Conservation (phyloP, 805 yeast genomes). For the Ogataea angusta region DNA sequence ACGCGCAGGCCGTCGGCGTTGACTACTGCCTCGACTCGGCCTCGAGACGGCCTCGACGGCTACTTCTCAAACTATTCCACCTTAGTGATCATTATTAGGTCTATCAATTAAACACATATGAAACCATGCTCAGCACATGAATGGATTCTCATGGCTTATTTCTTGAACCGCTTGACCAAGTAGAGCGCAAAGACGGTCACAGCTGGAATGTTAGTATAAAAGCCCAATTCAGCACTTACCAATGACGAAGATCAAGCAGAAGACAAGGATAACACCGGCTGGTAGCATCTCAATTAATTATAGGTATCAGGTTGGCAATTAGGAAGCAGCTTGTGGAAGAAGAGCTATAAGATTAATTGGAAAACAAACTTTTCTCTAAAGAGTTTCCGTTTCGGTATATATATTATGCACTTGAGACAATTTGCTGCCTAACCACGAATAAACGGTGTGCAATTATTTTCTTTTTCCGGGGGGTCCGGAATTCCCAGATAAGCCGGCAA, state of each 20-base stretch:
- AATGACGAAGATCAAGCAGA: constrained; percentile 49
- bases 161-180: constrained; percentile 34
- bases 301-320: constrained; percentile 11
- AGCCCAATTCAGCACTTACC: constrained; percentile 22
- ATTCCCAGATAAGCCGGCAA: constrained; percentile 2
- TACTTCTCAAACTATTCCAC: not conserved
- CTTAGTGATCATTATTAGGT: constrained; percentile 9
- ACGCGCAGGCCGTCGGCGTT: too few species aligned
- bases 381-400: constrained; percentile 13
- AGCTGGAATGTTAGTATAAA: constrained; percentile 19
- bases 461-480: constrained; percentile 13
- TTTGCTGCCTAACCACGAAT: constrained; percentile 7
- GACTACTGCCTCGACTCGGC: not conserved
- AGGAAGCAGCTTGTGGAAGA: constrained; percentile 7
- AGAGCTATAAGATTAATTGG: constrained; percentile 9
- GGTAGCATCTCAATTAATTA: constrained; percentile 45
- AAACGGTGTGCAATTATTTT: constrained; percentile 6
- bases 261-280: constrained; percentile 64
- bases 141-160: constrained; percentile 20
- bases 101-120: constrained; percentile 9
- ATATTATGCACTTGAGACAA: constrained; percentile 8
- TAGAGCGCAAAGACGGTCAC: constrained; percentile 29
- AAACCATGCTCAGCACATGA: constrained; percentile 5
- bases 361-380: constrained; percentile 9
- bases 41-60: not conserved